Conservation (phyloP, 306 rosid genomes). For the Dryas octopetala region DNA sequence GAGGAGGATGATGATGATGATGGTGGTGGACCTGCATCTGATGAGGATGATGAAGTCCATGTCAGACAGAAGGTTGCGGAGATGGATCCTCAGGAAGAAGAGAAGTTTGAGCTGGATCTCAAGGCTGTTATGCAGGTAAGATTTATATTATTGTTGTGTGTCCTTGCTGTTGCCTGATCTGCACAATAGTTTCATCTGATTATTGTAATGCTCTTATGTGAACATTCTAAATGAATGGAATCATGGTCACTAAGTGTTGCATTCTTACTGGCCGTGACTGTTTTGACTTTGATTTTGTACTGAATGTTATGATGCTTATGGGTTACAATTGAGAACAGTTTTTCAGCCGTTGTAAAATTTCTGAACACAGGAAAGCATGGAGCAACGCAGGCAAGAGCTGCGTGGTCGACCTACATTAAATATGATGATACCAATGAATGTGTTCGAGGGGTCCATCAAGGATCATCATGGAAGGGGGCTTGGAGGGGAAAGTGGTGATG, state of each 20-base stretch:
- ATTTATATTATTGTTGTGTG: conserved; percentile 22
- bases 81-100: conserved; percentile 94
- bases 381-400: conserved; percentile 82
- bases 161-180: conserved; percentile 13
- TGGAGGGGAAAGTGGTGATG: conserved; percentile 95
- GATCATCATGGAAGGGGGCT: conserved; percentile 80
- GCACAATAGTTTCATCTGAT: background rate
- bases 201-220: background rate
- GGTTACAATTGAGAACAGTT: conserved; percentile 15
- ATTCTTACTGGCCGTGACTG: background rate
- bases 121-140: conserved; percentile 91
- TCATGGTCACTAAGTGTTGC: background rate
- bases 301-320: background rate
- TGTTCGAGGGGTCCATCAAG: conserved; percentile 84
- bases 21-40: conserved; percentile 79
- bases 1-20: conserved; percentile 85
- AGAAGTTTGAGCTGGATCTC: conserved; percentile 85
- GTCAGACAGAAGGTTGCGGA: conserved; percentile 82
- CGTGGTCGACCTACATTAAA: conserved; percentile 88
- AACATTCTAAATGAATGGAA: background rate
- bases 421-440: conserved; percentile 94
- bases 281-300: background rate
- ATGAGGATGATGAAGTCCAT: conserved; percentile 93
- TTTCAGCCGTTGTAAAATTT: conserved; percentile 20
- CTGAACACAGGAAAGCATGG: conserved; percentile 91